Base-by-base conservation (phyloP, 257 asterid genomes). In the Hygrophila difformis region DNA sequence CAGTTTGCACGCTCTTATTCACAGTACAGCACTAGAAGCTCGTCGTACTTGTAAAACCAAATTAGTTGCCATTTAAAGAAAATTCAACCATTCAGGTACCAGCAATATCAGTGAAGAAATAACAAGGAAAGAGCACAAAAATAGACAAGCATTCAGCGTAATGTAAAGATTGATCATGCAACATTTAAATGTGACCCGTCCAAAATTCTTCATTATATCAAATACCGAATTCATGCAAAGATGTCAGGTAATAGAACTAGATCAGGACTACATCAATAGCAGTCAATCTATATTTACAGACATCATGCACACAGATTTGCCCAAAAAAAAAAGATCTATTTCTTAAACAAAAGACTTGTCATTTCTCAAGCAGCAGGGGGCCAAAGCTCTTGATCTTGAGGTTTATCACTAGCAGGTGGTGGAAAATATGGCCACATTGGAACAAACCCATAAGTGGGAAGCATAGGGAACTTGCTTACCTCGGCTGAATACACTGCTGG, bases 291-390 rank as follows among this genome's bases (percentile, higher is more conserved):
- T 69, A 62, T 5, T 33, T 33, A 33, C 12, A 31, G 37, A 1
- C 1, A 42, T 39, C 39, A 45, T 19, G 23, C 16, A 1, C 12
- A 28, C 15, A 5, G 36, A 56, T 18, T 31, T 50, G 37, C 12
- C 8, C 47, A 26, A 20, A 16, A 41, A 31, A 12, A 47, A 18
- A 20, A 36, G 11, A 10, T 26, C 15, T 21, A 21, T 36, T n/a
- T n/a, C n/a, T n/a, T n/a, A n/a, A n/a, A n/a, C n/a, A n/a, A n/a
- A n/a, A 47, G 49, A 52, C 21, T 39, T 31, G 52, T 70, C n/a
- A n/a, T n/a, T n/a, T n/a, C n/a, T n/a, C 71, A 87, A 51, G 94
- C 97, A 44, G 97, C 97, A 39, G 91, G 97, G 23, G 96, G 84
- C 71, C 91, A 55, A 55, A 78, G 83, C 66, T 59, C 68, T 21